Base-by-base conservation (phyloP, 225 moss, liverwort and hornwort genomes). In the Sphagnum tenellum region DNA sequence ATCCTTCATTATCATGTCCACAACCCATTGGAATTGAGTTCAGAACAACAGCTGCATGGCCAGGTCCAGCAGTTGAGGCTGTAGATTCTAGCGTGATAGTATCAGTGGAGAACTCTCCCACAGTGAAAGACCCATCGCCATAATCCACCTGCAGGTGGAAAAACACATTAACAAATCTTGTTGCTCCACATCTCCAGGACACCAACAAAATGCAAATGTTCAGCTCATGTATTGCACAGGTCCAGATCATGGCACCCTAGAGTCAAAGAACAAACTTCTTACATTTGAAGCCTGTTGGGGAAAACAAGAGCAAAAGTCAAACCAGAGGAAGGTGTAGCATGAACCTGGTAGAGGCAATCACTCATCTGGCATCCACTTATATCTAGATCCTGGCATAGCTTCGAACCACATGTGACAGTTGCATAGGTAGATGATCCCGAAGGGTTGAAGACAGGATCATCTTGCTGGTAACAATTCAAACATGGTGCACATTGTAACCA, bases 401-500 rank as follows among this genome's bases (percentile, higher is more conserved):
- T 55, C 60, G 66, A 66, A 3, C 60, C 75, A 44, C 84, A 84
- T 4, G 66, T 64, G 1, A 80, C 67, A 12, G 49, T 45, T 0
- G 45, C 46, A 65, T 80, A 84, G 0, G 79, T 72, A 29, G 77
- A 77, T 9, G 84, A 84, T 4, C 61, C 68, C 57, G 75, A 68
- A 3, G 84, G 84, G 59, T 75, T 75, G 50, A 84, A 84, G 4
- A 84, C 70, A 7, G 80, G 68, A 54, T 80, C 84, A 6, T 60
- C 61, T 52, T 84, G 84, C 12, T 75, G 75, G 64, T 84, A 84
- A 58, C 84, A 84, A 55, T 73, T 78, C 12, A 47, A 61, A 47
- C 84, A 84, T 14, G 77, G 84, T 46, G 77, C 72, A 59, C 84
- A 84, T 56, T 84, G 84, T 56, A 84, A 73, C 84, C 84, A 84